phyloP scores from a whole-genome alignment of 164 flowering plant genomes.

The Brasenia schreberi region DNA sequence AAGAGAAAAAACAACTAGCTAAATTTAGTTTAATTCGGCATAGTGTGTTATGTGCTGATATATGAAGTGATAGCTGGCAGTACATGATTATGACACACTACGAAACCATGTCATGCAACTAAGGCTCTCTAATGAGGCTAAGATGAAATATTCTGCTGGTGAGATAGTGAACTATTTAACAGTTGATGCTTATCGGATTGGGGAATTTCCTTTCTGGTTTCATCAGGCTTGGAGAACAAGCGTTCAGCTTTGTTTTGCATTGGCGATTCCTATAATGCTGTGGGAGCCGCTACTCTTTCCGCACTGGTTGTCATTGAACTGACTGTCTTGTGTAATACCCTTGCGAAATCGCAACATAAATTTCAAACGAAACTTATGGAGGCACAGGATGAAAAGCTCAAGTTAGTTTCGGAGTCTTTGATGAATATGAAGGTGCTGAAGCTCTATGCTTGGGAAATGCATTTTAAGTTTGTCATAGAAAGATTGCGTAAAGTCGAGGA shows the following conservation, averaged over 20 bases:
- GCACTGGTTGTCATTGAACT: constrained; percentile 35
- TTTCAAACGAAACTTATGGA: constrained; percentile 43
- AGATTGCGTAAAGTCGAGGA: constrained; percentile 30
- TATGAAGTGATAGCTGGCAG: too few species aligned
- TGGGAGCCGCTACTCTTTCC: constrained; percentile 48
- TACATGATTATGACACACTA: too few species aligned
- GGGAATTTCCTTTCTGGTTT: constrained; percentile 64
- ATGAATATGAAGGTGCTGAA: constrained; percentile 55
- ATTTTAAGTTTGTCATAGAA: constrained; percentile 40
- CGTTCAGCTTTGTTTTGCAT: constrained; percentile 42
- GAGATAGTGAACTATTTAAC: constrained; percentile 58
- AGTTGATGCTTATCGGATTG: constrained; percentile 62
- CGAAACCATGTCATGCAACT: too few species aligned
- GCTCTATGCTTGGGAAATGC: constrained; percentile 66
- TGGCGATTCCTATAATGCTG: constrained; percentile 30
- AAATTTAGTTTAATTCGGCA: too few species aligned
- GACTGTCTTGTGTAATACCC: constrained; percentile 37
- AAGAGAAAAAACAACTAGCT: constrained; percentile 1
- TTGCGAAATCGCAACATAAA: constrained; percentile 50
- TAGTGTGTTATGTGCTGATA: too few species aligned
- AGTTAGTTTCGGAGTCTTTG: constrained; percentile 41
- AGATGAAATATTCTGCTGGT: constrained; percentile 34
- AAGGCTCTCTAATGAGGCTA: constrained; percentile 40
- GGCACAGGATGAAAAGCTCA: constrained; percentile 49
- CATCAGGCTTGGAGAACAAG: constrained; percentile 60